Evolutionary conservation across 2,329 filamentous ascomycete genomes (phyloP), one percentile per base, ranked within the genome.

Genomic region (Microdochium nivale): DNA sequence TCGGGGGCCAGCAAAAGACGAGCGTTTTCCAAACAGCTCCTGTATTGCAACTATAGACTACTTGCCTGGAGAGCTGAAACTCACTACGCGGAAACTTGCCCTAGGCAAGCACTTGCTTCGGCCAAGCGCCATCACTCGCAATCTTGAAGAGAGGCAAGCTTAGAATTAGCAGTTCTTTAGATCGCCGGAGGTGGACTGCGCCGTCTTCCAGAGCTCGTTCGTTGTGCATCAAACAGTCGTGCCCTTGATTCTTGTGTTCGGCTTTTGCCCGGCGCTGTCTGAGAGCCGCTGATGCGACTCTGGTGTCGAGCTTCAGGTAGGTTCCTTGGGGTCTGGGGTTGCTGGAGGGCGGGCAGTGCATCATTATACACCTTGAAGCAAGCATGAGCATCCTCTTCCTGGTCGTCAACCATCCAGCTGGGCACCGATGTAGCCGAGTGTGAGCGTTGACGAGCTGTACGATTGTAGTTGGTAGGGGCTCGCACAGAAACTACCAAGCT

Each of bases 241-340:
- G n/a, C 13, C 23, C 19, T 7, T 23, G 16, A 4, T 21, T 8
- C 13, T 23, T 44, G 40, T 3, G 19, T 44, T 5, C 40, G 40
- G 19, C n/a, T 11, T 5, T 3, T 21, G 19, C 61, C 57, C 14
- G 75, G 73, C 11, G 69, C 73, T 13, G 75, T 78, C 56, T 71
- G 74, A 14, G 71, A 63, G 11, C 69, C 70, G 14, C 65, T 61
- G 32, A 73, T 62, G 30, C 69, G 70, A 51, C 73, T 74, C 49
- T 64, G 70, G 55, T 77, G 75, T 11, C 73, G 70, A 48, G 71
- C 66, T 59, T 76, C 75, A 1, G 75, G 73, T n/a, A 78, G 58
- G 51, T 77, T 69, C 46, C 66, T 65, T 23, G 76, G 75, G 11
- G 77, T 78, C 57, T 75, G 74, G n/a, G 76, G 75, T 54, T 78